Base-by-base conservation (phyloP, 192 early-diverging fungal species). In the Coemansia sp. region DNA sequence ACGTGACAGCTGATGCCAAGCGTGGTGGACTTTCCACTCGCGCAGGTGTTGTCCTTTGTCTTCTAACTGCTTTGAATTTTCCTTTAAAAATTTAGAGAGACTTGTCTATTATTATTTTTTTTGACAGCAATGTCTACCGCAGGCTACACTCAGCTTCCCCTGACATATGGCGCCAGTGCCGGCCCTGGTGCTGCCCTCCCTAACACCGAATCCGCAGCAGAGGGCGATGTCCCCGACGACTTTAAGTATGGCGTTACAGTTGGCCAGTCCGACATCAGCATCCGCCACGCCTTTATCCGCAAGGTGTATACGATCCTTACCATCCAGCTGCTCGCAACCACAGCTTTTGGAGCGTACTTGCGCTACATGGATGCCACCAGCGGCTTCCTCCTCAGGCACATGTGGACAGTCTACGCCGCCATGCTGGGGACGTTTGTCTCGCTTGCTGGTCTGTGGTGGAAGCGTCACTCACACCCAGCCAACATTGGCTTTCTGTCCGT, bases 241-340 rank as follows among this genome's bases (percentile, higher is more conserved):
- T 84, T 84, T 61, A 86, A 84, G 36, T 76, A 75, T 48, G 83
- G 83, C 60, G 83, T 82, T 14, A 65, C 64, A 1, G 83, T 82
- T 13, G 43, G 69, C 18, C 77, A 84, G 68, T 84, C 69, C 3
- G 79, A 79, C 67, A 55, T 75, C 7, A 68, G 56, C 55, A 82
- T 86, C 65, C 78, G 85, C 47, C 72, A 77, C 76, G 87, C 84
- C 39, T 90, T 90, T 77, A 70, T 90, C 31, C 85, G 88, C 74
- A 90, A 90, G 77, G 88, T 90, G 0, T 90, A 90, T 68, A 85
- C 86, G 21, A 90, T 92, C 36, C 79, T 92, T 4, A 79, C 84
- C 8, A 76, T 77, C 10, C 90, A 92, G 75, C 61, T 92, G 14
- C 70, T 86, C 6, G 72, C 77, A 12, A 88, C 89, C 6, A 82